Conservation (phyloP, 176 grass and related monocot genomes). For the Musa acuminata region DNA sequence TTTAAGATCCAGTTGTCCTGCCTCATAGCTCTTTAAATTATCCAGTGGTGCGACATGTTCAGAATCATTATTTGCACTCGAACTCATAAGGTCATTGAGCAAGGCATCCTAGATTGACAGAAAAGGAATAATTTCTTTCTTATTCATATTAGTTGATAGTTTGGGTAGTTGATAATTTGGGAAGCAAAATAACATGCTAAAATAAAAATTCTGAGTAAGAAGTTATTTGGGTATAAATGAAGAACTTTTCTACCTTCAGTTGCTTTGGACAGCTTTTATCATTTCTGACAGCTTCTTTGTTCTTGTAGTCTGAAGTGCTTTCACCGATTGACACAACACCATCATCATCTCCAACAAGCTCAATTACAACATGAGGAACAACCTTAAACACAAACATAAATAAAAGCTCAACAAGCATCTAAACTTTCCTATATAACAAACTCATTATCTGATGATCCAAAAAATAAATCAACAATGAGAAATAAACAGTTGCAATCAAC, state of each 20-base stretch:
- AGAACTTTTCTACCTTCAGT: constrained; percentile 23
- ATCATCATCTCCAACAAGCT: constrained; percentile 66
- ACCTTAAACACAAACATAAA: constrained; percentile 25
- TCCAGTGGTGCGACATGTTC: constrained; percentile 13
- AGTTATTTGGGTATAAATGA: not conserved
- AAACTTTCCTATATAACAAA: too few species aligned
- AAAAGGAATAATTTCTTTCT: not conserved
- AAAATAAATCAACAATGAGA: too few species aligned
- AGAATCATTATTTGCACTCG: constrained; percentile 17
- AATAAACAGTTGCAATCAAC: too few species aligned
- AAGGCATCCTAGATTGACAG: constrained; percentile 34
- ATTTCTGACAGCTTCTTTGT: constrained; percentile 40
- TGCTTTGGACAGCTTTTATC: constrained; percentile 34
- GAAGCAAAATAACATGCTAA: not conserved
- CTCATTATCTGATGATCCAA: not conserved
- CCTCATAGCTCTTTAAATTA: constrained; percentile 22
- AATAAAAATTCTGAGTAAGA: not conserved
- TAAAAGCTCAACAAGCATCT: not conserved
- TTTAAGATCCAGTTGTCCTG: constrained; percentile 9
- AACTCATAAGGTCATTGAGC: constrained; percentile 19
- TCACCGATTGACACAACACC: constrained; percentile 37
- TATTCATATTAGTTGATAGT: constrained; percentile 1
- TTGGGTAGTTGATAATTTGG: not conserved
- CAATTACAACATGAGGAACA: constrained; percentile 49
- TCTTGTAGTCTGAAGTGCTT: constrained; percentile 37